Base-by-base conservation (phyloP, 805 yeast species). In the Hemisphaericaspora nanyangensis region DNA sequence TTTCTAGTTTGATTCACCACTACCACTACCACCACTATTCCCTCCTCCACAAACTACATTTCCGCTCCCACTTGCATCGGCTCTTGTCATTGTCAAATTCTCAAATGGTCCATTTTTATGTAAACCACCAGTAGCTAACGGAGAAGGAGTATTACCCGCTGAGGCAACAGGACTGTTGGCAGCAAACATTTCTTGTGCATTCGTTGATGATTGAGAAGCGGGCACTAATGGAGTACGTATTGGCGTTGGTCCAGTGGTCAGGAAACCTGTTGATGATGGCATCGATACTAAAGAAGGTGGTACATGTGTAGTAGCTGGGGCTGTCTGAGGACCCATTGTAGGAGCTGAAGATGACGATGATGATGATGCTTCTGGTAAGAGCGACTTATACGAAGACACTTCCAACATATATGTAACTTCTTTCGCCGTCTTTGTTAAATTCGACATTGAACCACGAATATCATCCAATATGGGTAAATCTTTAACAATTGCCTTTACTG, bases 381-480 rank as follows among this genome's bases (percentile, higher is more conserved):
- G 55, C 8, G 58, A 42, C 38, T 60, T 61, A 38, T 63, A 62
- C 1, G 66, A 55, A 1, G 67, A 60, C 4, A 63, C 62, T 55
- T 90, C 96, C 31, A 90, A 63, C 49, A 86, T 70, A n/a, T 87
- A 80, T 0, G 97, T 89, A 12, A 91, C 84, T 54, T 91, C 98
- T 53, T 91, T 91, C 4, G 96, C 87, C 3, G 90, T 85, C 47
- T 87, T 80, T 0, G 97, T 90, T 42, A 91, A 67, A 27, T 80
- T 77, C 0, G 95, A 86, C 61, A 91, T 74, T 5, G 85, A 78
- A 6, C 90, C 81, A 42, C 95, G 68, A 5, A 83, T 82, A 40
- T 86, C 96, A 49, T 84, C 81, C 37, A 91, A 69, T 12, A 82
- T 74, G 0, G 95, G 90, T 41, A 88, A 70, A 47, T 86, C 96